phyloP scores from a whole-genome alignment of 805 yeast genomes.

The Kodamaea restingae region DNA sequence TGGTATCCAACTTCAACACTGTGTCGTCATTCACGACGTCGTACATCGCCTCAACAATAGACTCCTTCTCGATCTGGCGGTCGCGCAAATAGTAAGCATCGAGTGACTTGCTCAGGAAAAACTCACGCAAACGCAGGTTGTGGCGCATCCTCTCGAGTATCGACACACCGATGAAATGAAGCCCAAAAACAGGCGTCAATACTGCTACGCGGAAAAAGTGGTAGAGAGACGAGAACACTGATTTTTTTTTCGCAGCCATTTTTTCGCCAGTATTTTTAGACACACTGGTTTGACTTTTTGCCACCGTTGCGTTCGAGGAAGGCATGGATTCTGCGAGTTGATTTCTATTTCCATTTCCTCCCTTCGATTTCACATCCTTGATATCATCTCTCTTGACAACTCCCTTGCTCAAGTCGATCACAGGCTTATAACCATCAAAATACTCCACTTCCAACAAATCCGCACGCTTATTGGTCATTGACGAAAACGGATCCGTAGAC shows the following conservation, averaged over 20 bases:
- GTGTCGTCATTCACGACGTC: conserved; percentile 43
- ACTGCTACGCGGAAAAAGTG: conserved; percentile 17
- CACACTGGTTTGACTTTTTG: too few relatives aligned
- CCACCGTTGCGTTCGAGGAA: too few relatives aligned
- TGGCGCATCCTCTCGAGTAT: conserved; percentile 34
- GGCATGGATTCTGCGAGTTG: too few relatives aligned
- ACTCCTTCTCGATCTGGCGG: conserved; percentile 42
- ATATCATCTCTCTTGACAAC: conserved; percentile 22
- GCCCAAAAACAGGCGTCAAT: conserved; percentile 59
- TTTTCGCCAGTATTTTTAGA: background rate
- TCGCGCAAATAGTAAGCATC: conserved; percentile 18
- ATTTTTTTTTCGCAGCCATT: background rate
- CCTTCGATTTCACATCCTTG: too few relatives aligned
- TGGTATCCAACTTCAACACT: conserved; percentile 31
- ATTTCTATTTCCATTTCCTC: background rate
- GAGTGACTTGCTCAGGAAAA: conserved; percentile 31
- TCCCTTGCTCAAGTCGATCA: conserved; percentile 49
- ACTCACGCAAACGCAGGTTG: conserved; percentile 24
- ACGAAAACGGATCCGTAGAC: conserved; percentile 54
- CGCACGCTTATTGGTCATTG: conserved; percentile 41
- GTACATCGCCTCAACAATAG: conserved; percentile 59
- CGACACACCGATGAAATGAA: conserved; percentile 49
- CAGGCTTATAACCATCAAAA: conserved; percentile 51
- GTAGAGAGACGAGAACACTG: background rate
- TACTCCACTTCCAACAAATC: conserved; percentile 40